These are phyloP conservation scores for Linum usitatissimum DNA, from an alignment of 345 rosid species.

Conservation along the genomic window DNA sequence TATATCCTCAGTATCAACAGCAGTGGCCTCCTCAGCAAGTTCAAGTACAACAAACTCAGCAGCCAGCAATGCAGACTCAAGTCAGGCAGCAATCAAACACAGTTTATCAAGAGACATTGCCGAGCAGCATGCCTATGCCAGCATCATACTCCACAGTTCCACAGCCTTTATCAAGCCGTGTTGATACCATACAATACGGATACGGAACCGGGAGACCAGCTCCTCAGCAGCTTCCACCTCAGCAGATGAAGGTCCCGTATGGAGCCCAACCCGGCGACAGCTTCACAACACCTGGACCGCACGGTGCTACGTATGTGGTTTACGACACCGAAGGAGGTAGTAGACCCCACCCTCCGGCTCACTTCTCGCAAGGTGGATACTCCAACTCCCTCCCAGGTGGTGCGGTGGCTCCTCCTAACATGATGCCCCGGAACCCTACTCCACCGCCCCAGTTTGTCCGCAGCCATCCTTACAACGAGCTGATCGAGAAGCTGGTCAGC, in stretches of 20 bases:
- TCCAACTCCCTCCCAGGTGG: conserved; percentile 36
- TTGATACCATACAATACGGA: conserved; percentile 29
- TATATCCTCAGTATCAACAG: conserved; percentile 62
- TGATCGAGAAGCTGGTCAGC: conserved; percentile 73
- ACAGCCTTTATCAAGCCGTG: conserved; percentile 22
- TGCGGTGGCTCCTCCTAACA: conserved; percentile 9
- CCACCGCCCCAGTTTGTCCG: conserved; percentile 41
- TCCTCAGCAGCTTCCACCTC: conserved; percentile 58
- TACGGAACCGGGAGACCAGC: conserved; percentile 45
- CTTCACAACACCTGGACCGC: conserved; percentile 46
- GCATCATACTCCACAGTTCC: conserved; percentile 61
- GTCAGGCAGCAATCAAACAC: conserved; percentile 45
- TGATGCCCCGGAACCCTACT: conserved; percentile 29
- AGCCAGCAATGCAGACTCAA: conserved; percentile 44
- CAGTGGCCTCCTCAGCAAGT: conserved; percentile 60
- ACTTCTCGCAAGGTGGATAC: conserved; percentile 64
- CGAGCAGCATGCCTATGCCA: conserved; percentile 68
- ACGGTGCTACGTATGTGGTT: conserved; percentile 46
- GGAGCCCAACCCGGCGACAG: conserved; percentile 54
- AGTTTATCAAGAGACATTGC: conserved; percentile 49
- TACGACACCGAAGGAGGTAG: conserved; percentile 59
- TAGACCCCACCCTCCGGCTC: conserved; percentile 14
- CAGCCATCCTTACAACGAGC: conserved; percentile 55
- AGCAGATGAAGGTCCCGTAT: conserved; percentile 53
- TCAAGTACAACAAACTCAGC: conserved; percentile 39